Evolutionary conservation across 2,329 filamentous ascomycete species (phyloP), one percentile per base, ranked within the genome.

Genomic region (Tolypocladium ovalisporum): DNA sequence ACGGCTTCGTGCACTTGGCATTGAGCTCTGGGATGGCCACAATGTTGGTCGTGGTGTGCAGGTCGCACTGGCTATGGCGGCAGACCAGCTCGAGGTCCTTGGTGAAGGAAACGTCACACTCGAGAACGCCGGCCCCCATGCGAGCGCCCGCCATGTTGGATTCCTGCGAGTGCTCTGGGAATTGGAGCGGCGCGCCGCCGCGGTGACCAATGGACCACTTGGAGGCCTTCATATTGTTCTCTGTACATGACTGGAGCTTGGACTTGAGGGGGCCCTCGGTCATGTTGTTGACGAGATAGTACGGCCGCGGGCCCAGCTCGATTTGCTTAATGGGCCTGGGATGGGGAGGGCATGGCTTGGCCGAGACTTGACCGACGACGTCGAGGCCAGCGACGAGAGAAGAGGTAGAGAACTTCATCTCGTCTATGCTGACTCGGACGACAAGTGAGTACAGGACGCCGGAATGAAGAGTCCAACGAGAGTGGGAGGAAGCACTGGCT

Each of bases 1-100:
- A 88, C 0, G 83, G 84, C 55, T 70, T 67, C 3, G 79, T 81
- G 72, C 85, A 88, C 71, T 87, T 88, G 56, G 77, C 77, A 59
- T 81, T 83, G 54, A 88, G 79, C 61, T 81, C 79, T 13, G 85
- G 82, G 54, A 79, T 75, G 53, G 76, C 68, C 61, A 88, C 76
- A 66, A 88, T 86, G 72, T 88, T 81, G 66, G 85, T 87, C 10
- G 85, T 88, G 27, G 81, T 84, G 73, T 87, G 84, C 44, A 88
- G 71, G 64, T 88, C 85, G 70, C 85, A 88, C 62, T 86, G 80
- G 52, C 79, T 80, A 71, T 88, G 85, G 53, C 85, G 80, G 72
- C 85, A 88, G 51, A 88, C 84, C n/a, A 88, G 79, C 66, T 83
- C 71, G 35, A 77, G 76, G 68, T 88, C 85, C 61, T 75, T 78